Conservation (phyloP, 495 filamentous ascomycete genomes). For the Rhizodiscina lignyota region DNA sequence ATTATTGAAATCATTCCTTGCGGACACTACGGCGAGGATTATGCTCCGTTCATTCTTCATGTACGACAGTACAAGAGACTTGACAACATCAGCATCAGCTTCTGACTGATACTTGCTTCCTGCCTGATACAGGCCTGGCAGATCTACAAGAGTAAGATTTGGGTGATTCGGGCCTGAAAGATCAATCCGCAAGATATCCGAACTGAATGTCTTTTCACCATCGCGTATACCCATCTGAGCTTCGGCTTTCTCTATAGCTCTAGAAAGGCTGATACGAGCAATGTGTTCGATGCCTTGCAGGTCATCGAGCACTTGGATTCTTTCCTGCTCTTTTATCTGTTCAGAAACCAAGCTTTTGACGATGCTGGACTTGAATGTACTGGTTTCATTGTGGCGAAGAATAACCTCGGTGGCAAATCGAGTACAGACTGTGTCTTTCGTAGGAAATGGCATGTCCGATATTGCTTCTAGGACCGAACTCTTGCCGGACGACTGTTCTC, state of each 20-base stretch:
- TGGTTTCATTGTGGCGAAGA: constrained; percentile 24
- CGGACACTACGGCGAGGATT: constrained; percentile 17
- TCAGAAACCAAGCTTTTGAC: background rate
- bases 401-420: constrained; percentile 43
- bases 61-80: constrained; percentile 10
- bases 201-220: background rate
- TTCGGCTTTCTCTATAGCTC: background rate
- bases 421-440: constrained; percentile 28
- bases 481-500: constrained; percentile 27
- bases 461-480: constrained; percentile 32
- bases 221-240: background rate
- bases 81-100: constrained; percentile 11
- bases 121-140: constrained; percentile 10
- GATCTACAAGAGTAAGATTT: background rate
- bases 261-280: too few species aligned
- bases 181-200: constrained; percentile 1
- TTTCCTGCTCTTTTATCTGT: background rate
- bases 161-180: background rate
- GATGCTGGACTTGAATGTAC: background rate
- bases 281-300: background rate
- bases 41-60: constrained; percentile 12
- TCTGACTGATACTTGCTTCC: constrained; percentile 7
- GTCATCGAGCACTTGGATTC: background rate
- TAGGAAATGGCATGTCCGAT: constrained; percentile 24
- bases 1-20: constrained; percentile 14